phyloP scores from a whole-genome alignment of 2,329 filamentous ascomycete species.

The Paecilomyces variotii region DNA sequence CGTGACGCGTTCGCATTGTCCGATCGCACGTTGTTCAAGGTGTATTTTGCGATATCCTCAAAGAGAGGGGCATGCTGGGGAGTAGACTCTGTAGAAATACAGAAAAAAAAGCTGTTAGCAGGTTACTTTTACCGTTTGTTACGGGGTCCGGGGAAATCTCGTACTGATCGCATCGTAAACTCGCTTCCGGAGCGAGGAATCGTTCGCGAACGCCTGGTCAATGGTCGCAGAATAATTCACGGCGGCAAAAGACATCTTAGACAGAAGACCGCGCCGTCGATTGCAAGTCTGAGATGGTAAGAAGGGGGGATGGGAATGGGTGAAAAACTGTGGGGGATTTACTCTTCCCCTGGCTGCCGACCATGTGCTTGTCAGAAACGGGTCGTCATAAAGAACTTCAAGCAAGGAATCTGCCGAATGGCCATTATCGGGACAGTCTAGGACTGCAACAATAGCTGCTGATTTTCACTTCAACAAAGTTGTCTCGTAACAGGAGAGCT shows the following conservation, averaged over 20 bases:
- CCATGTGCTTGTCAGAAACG: constrained; percentile 1
- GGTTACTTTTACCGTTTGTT: background rate
- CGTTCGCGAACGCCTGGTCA: constrained; percentile 33
- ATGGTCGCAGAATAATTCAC: constrained; percentile 23
- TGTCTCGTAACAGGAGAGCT: background rate
- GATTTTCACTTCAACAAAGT: background rate
- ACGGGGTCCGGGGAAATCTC: constrained; percentile 12
- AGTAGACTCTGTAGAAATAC: constrained; percentile 20
- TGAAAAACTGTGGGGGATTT: constrained; percentile 10
- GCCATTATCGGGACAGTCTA: background rate
- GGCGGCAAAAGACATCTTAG: constrained; percentile 30
- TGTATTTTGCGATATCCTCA: constrained; percentile 43
- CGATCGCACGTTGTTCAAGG: constrained; percentile 26
- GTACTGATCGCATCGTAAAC: constrained; percentile 37
- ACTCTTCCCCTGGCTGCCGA: constrained; percentile 10
- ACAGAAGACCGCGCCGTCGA: background rate
- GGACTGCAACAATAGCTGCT: background rate
- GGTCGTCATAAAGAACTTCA: background rate
- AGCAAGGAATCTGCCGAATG: background rate
- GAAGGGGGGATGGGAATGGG: constrained; percentile 5
- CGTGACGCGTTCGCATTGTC: constrained; percentile 17
- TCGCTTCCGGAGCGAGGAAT: constrained; percentile 31
- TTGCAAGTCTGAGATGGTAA: background rate
- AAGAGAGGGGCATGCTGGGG: constrained; percentile 37
- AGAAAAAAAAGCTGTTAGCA: constrained; percentile 3